These are phyloP conservation scores for Rhizophagus prolifer DNA, from an alignment of 192 early-diverging fungal species.

Conservation along the genomic window DNA sequence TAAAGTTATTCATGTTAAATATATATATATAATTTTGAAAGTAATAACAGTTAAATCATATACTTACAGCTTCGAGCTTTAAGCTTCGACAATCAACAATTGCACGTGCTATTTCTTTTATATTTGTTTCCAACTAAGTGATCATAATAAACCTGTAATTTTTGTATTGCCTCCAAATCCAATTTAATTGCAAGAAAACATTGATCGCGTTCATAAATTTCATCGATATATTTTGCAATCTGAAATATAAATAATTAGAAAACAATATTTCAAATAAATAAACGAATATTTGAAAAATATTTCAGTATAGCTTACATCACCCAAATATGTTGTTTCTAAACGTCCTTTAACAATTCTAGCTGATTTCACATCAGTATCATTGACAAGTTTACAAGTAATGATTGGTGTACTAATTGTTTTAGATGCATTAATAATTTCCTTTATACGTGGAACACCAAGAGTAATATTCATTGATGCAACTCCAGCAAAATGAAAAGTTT, in stretches of 20 bases:
- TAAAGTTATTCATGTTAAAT: neutral
- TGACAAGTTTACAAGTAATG: slow-evolving; percentile 75
- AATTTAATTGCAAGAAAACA: slow-evolving; percentile 80
- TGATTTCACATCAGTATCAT: slow-evolving; percentile 63
- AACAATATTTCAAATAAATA: neutral
- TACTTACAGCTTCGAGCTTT: slow-evolving; percentile 72
- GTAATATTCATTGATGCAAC: slow-evolving; percentile 99
- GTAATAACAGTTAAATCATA: neutral
- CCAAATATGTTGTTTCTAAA: slow-evolving; percentile 87
- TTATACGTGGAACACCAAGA: slow-evolving; percentile 98
- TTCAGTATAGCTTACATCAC: slow-evolving; percentile 53
- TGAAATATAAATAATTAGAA: slow-evolving; percentile 8
- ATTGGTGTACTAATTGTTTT: slow-evolving; percentile 95
- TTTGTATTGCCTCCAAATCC: slow-evolving; percentile 78
- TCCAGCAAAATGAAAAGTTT: slow-evolving; percentile 99
- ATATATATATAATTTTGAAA: neutral
- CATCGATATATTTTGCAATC: slow-evolving; percentile 93
- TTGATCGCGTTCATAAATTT: slow-evolving; percentile 74
- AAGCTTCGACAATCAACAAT: slow-evolving; percentile 82
- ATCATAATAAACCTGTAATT: slow-evolving; percentile 61
- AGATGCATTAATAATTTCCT: slow-evolving; percentile 99
- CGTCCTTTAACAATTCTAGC: slow-evolving; percentile 97
- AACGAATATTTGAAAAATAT: slow-evolving; percentile 10
- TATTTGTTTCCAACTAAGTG: slow-evolving; percentile 76
- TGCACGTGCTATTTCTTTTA: slow-evolving; percentile 73